These are phyloP conservation scores for Phytophthora rubi DNA, from an alignment of 352 stramenopile species.

Conservation along the genomic window DNA sequence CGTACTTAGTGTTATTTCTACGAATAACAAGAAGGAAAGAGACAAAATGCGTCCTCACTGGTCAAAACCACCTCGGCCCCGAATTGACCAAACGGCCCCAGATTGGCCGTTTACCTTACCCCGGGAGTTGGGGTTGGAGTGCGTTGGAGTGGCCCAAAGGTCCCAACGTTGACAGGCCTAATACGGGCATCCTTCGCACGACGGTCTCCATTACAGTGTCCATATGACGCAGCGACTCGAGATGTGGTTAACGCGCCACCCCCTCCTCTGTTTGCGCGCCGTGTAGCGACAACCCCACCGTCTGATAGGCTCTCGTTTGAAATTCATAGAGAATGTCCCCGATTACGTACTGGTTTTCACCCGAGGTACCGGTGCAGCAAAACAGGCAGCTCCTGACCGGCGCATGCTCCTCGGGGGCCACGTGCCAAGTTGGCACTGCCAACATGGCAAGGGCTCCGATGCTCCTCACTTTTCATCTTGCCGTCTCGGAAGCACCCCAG, in stretches of 20 bases:
- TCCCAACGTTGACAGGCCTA: too few species aligned
- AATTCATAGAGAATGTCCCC: conserved; percentile 8
- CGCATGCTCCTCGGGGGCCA: conserved; percentile 12
- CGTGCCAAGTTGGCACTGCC: conserved; percentile 5
- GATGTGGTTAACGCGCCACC: conserved; percentile 21
- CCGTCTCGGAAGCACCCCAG: conserved; percentile 26
- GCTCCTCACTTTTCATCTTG: conserved; percentile 40
- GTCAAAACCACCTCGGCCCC: too few species aligned
- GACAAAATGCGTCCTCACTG: too few species aligned
- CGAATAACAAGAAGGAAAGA: too few species aligned
- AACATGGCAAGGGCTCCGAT: not conserved
- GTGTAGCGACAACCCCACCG: conserved; percentile 17
- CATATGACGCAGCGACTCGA: conserved; percentile 11
- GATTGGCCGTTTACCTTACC: too few species aligned
- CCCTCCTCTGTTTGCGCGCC: conserved; percentile 22
- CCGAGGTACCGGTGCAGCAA: conserved; percentile 24
- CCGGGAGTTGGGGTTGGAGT: too few species aligned
- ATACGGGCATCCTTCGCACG: not conserved
- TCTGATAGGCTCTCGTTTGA: not conserved
- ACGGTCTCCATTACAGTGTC: not conserved
- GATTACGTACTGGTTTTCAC: conserved; percentile 26
- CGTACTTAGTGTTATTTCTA: too few species aligned
- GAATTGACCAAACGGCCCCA: too few species aligned
- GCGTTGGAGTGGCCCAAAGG: too few species aligned
- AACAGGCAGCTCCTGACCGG: conserved; percentile 7